Conservation (phyloP, 805 yeast genomes). For the Maudiozyma turicensis region DNA sequence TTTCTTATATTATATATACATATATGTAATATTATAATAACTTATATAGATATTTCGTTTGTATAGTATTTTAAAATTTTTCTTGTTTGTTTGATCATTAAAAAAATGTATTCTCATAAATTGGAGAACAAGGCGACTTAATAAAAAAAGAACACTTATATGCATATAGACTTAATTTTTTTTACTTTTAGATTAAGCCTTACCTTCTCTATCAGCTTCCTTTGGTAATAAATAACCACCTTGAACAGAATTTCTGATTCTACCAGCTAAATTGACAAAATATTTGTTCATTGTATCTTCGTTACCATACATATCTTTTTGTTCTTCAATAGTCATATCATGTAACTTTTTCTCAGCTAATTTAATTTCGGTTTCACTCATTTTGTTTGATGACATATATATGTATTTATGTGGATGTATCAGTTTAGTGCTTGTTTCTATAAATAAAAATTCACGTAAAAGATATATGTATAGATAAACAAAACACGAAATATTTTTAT, state of each 20-base stretch:
- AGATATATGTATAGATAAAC: too few relatives aligned
- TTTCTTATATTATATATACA: too few relatives aligned
- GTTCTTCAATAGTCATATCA: slow-evolving; percentile 8
- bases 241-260: slow-evolving; percentile 8
- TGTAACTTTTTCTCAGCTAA: slow-evolving; percentile 6
- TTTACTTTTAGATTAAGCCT: not conserved
- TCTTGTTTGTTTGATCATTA: too few relatives aligned
- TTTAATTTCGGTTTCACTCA: slow-evolving; percentile 1
- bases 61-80: too few relatives aligned
- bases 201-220: slow-evolving; percentile 1
- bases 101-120: too few relatives aligned
- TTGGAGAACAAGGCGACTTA: not conserved
- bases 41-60: too few relatives aligned
- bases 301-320: slow-evolving; percentile 8
- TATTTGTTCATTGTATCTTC: slow-evolving; percentile 10
- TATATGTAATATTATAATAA: too few relatives aligned
- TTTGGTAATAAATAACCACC: slow-evolving; percentile 9
- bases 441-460: too few relatives aligned
- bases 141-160: too few relatives aligned
- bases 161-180: too few relatives aligned
- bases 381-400: not conserved
- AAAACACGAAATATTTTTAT: too few relatives aligned
- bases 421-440: not conserved
- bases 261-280: slow-evolving; percentile 14
- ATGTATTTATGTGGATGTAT: not conserved